Percentiles rank a stretch among this genome's conserved stretches.
Evolutionary conservation across 768 basidiomycete species (phyloP).

Genomic region (Pleurotus sapidus): DNA sequence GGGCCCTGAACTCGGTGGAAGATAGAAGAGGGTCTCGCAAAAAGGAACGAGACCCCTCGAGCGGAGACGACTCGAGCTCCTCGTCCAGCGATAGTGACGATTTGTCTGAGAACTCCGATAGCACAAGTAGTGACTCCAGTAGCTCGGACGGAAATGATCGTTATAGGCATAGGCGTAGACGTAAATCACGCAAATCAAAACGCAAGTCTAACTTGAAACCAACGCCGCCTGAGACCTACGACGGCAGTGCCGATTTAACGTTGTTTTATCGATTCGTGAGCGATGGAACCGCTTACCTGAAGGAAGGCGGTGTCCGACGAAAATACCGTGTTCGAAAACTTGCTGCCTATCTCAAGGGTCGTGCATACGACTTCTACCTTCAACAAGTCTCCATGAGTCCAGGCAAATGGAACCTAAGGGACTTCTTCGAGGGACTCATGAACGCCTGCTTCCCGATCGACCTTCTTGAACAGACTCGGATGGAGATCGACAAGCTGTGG

Average conservation of each 20-base stretch:
- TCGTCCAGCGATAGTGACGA: no score
- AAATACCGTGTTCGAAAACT: slow-evolving; percentile 17
- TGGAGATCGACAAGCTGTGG: slow-evolving; percentile 15
- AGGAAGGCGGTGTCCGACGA: slow-evolving; percentile 14
- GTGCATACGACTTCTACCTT: slow-evolving; percentile 29
- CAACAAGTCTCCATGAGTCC: slow-evolving; percentile 20
- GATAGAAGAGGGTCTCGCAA: no score
- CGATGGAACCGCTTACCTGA: slow-evolving; percentile 18
- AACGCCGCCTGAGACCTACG: slow-evolving; percentile 20
- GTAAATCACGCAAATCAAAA: no score
- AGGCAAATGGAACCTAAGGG: slow-evolving; percentile 20
- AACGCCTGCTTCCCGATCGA: no score
- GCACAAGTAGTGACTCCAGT: no score
- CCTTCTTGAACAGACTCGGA: slow-evolving; percentile 7
- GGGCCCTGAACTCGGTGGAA: no score
- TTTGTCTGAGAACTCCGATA: no score
- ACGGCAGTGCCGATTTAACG: slow-evolving; percentile 18
- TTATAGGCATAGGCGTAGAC: no score
- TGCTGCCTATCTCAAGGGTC: slow-evolving; percentile 25
- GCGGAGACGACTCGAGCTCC: no score
- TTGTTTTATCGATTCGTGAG: slow-evolving; percentile 24
- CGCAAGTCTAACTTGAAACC: no score
- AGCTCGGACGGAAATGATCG: no score
- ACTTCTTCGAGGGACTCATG: slow-evolving; percentile 30
- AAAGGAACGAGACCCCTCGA: no score